Evolutionary conservation across 164 flowering plant genomes (phyloP), one percentile per base, ranked within the genome.

Genomic region (Houttuynia cordata): DNA sequence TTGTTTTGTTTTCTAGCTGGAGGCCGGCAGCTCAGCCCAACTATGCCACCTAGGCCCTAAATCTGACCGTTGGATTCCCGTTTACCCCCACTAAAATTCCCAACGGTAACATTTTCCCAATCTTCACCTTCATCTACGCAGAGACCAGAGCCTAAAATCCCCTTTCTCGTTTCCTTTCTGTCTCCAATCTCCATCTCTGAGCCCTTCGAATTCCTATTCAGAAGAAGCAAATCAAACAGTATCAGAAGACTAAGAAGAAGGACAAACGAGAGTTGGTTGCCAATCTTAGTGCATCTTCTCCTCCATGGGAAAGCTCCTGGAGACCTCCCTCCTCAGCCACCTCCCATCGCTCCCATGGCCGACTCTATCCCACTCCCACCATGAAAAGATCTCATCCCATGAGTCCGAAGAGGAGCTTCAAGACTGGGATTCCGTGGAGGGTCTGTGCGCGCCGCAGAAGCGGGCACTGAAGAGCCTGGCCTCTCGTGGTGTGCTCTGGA

Each of bases 281-380:
- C 22, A 25, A 24, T 41, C 24, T 39, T 23, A 7, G 30, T 47
- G 21, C 12, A 18, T 21, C 17, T 15, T 12, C 42, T 41, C 52
- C 59, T 57, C 60, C 53, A 66, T 60, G 69, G 63, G 69, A 60
- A 66, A 66, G 58, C 69, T 66, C 59, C 55, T 60, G 22, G 69
- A 60, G 49, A 57, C 59, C 64, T 66, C 69, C 18, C 64, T 66
- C 0, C 59, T 66, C 54, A 39, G 56, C 53, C 41, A 58, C 21
- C 54, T 66, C 15, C 61, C 63, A 23, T 63, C 69, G 5, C 51
- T 65, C 51, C 40, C 62, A 30, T 40, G 62, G 56, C 34, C 41
- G 20, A 7, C 56, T 6, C 37, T 30, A 6, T 30, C 37, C 37
- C 37, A 30, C 6, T 30, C 37, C 49, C 49, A 45, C 40, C 57